A percentile compares a stretch with the other conserved stretches of the same genome.
phyloP scores from a whole-genome alignment of 139 green algal genomes.

The Haematococcus sp. region DNA sequence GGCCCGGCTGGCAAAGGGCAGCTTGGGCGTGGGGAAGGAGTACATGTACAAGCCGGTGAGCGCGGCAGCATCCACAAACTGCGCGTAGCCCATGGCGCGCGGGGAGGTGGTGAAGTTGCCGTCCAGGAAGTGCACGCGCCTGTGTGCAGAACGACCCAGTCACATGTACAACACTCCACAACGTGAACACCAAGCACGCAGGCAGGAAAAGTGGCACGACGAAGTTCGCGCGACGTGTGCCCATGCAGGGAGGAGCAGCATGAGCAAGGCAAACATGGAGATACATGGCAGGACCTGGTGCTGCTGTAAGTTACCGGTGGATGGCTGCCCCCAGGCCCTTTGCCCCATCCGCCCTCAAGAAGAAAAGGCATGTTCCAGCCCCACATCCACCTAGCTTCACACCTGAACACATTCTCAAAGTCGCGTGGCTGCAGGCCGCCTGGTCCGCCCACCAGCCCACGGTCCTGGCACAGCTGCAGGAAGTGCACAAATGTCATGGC shows the following conservation, averaged over 20 bases:
- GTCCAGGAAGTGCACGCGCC: slow-evolving; percentile 10
- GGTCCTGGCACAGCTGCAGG: slow-evolving; percentile 26
- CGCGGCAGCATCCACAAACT: background rate
- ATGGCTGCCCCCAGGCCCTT: too few species aligned
- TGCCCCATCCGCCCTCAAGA: too few species aligned
- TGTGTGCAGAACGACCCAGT: too few species aligned
- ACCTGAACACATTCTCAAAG: slow-evolving; percentile 17
- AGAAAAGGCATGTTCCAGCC: too few species aligned
- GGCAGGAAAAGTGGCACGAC: too few species aligned
- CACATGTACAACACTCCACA: too few species aligned
- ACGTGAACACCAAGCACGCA: background rate
- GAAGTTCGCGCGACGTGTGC: too few species aligned
- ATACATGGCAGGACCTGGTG: too few species aligned
- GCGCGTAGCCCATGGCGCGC: slow-evolving; percentile 4
- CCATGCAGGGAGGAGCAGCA: too few species aligned
- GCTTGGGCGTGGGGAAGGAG: slow-evolving; percentile 9
- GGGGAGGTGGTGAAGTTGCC: background rate
- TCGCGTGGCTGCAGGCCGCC: slow-evolving; percentile 41
- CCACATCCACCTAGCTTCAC: background rate
- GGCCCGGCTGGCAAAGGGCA: slow-evolving; percentile 23
- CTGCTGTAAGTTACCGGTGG: too few species aligned
- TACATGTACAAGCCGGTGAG: background rate
- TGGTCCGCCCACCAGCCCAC: slow-evolving; percentile 27
- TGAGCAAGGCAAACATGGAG: too few species aligned
- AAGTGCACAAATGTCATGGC: slow-evolving; percentile 39